Conservation (phyloP, 2,329 filamentous ascomycete species). For the Aspergillus sp. region DNA sequence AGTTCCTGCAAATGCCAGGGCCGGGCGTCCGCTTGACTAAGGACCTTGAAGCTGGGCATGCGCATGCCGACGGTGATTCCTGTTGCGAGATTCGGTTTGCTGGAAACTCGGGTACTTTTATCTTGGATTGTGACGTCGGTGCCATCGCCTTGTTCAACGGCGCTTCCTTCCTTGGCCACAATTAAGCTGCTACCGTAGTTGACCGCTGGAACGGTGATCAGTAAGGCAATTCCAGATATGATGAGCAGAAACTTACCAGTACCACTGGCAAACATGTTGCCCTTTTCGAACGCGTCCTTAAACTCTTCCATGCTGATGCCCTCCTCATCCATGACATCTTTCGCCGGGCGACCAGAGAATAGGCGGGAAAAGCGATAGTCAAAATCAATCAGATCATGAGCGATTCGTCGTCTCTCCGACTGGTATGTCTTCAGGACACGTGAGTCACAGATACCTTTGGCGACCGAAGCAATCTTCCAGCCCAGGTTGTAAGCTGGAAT, state of each 20-base stretch:
- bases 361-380: constrained; percentile 50
- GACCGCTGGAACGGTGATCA: constrained; percentile 32
- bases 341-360: constrained; percentile 50
- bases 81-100: constrained; percentile 13
- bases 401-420: constrained; percentile 49
- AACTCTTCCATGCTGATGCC: constrained; percentile 56
- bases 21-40: constrained; percentile 29
- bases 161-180: constrained; percentile 44
- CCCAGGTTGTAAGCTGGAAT: constrained; percentile 43
- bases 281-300: constrained; percentile 51
- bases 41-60: constrained; percentile 25
- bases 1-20: constrained; percentile 31
- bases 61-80: constrained; percentile 26
- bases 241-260: constrained; percentile 24
- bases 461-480: constrained; percentile 47
- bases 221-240: not conserved
- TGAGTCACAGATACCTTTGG: constrained; percentile 33
- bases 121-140: constrained; percentile 31
- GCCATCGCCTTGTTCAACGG: constrained; percentile 39
- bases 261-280: constrained; percentile 52
- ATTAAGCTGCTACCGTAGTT: constrained; percentile 50
- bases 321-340: constrained; percentile 50
- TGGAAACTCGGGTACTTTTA: constrained; percentile 9
- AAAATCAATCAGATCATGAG: constrained; percentile 57
- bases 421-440: constrained; percentile 44